phyloP scores from a whole-genome alignment of 192 early-diverging fungal species.

The Chytriomyces sp. region DNA sequence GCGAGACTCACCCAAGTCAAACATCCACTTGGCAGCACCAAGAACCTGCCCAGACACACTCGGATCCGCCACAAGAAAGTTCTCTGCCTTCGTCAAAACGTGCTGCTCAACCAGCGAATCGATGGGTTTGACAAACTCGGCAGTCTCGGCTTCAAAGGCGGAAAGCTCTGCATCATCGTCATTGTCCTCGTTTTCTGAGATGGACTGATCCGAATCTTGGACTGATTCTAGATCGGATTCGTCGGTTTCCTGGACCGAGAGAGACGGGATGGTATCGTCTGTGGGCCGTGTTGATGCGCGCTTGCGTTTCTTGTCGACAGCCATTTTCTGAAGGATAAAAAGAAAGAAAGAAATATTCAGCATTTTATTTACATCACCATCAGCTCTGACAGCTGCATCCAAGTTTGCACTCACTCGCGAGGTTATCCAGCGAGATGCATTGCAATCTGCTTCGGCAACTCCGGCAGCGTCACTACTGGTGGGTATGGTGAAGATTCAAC shows the following conservation, averaged over 20 bases:
- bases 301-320: not conserved
- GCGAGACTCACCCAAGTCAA: constrained; percentile 35
- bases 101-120: not conserved
- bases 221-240: not conserved
- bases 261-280: too few relatives aligned
- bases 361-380: not conserved
- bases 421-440: too few relatives aligned
- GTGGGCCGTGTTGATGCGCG: not conserved
- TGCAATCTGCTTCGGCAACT: too few relatives aligned
- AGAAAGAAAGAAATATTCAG: not conserved
- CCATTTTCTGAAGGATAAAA: constrained; percentile 1
- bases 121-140: constrained; percentile 2
- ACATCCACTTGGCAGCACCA: constrained; percentile 34
- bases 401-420: too few relatives aligned
- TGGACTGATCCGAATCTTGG: not conserved
- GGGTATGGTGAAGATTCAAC: too few relatives aligned
- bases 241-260: not conserved
- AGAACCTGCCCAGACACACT: constrained; percentile 1
- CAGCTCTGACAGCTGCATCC: too few relatives aligned
- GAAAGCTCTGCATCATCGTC: not conserved
- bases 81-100: constrained; percentile 5
- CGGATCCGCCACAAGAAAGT: constrained; percentile 21
- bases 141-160: not conserved
- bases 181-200: not conserved
- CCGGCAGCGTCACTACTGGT: too few relatives aligned